These are phyloP conservation scores for Nicotiana obtusifolia DNA, from an alignment of 257 asterid genomes.

Conservation along the genomic window DNA sequence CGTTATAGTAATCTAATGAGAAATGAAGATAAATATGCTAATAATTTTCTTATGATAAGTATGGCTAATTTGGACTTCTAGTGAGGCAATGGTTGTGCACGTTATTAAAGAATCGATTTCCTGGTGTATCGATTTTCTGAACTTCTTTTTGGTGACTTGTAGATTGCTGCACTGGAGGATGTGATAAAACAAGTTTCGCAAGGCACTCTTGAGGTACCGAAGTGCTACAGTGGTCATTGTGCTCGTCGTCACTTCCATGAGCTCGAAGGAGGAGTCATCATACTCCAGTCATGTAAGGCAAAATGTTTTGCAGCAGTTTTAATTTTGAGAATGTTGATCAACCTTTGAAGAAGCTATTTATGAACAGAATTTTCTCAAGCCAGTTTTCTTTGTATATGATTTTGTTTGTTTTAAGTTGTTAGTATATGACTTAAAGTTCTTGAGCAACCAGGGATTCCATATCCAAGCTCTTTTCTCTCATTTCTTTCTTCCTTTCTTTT, in stretches of 20 bases:
- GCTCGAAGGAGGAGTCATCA: slow-evolving; percentile 48
- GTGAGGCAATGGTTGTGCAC: not conserved
- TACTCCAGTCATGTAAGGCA: slow-evolving; percentile 79
- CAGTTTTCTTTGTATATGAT: not conserved
- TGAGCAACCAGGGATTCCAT: not conserved
- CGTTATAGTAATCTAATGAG: not conserved
- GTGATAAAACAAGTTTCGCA: slow-evolving; percentile 53
- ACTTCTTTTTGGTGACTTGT: not conserved
- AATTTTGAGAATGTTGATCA: slow-evolving; percentile 1
- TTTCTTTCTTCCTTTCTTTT: not conserved
- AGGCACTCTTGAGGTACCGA: slow-evolving; percentile 69
- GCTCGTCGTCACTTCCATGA: slow-evolving; percentile 53
- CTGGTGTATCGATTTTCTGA: not conserved
- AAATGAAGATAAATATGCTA: not conserved
- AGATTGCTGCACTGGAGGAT: slow-evolving; percentile 76
- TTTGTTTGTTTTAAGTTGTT: not conserved
- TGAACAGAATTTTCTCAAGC: not conserved
- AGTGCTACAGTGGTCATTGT: slow-evolving; percentile 46
- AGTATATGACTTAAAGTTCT: not conserved
- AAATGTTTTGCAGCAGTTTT: not conserved
- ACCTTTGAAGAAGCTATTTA: not conserved
- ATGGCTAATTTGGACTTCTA: slow-evolving; percentile 2
- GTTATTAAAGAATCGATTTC: not conserved
- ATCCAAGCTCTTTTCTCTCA: not conserved
- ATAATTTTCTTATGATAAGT: not conserved